Conservation (phyloP, 805 yeast species). For the Sugiyamaella americana region DNA sequence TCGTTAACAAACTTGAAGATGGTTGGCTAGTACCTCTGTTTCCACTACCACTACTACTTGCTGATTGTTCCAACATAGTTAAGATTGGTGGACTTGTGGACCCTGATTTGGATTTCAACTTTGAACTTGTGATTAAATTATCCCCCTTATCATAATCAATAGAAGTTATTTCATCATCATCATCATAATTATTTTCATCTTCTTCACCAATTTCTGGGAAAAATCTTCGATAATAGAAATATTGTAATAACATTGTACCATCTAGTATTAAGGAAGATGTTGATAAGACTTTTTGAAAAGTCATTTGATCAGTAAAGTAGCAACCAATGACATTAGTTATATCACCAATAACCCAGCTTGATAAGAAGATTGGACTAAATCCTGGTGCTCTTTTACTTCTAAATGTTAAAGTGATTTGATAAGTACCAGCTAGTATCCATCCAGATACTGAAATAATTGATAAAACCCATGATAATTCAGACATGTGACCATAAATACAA, state of each 20-base stretch:
- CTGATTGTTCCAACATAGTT: not conserved
- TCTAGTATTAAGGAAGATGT: conserved; percentile 23
- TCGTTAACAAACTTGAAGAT: not conserved
- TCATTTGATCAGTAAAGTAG: conserved; percentile 28
- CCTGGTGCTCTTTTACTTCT: conserved; percentile 26
- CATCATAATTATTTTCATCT: conserved; percentile 10
- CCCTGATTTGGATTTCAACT: not conserved
- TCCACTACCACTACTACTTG: not conserved
- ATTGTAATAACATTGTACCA: conserved; percentile 23
- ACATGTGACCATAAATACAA: conserved; percentile 12
- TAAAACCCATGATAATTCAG: conserved; percentile 19
- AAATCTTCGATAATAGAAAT: conserved; percentile 19
- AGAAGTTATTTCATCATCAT: not conserved
- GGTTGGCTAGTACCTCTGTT: not conserved
- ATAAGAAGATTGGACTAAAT: conserved; percentile 26
- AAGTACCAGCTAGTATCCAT: conserved; percentile 28
- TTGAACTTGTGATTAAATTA: not conserved
- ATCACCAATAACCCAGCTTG: conserved; percentile 30
- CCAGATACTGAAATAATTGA: conserved; percentile 24
- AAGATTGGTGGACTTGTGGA: not conserved
- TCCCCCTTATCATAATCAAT: conserved; percentile 1
- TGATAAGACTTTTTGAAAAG: conserved; percentile 28
- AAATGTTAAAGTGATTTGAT: conserved; percentile 27
- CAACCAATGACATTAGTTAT: conserved; percentile 29
- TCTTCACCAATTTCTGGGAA: not conserved